Evolutionary conservation across 805 yeast genomes (phyloP).

Genomic region (Clavispora vitiphila): DNA sequence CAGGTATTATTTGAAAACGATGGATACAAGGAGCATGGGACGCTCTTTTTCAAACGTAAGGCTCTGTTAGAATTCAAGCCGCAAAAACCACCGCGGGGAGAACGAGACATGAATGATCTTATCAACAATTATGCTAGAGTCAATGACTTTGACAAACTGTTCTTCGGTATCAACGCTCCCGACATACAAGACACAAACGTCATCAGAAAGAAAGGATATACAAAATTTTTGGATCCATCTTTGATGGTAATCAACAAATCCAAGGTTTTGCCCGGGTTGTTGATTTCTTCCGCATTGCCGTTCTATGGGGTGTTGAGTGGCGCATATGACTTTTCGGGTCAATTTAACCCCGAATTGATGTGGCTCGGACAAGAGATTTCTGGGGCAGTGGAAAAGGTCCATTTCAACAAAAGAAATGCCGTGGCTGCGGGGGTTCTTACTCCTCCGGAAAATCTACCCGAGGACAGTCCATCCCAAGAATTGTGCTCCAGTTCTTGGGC

Average conservation of each 20-base stretch:
- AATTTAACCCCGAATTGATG: conserved; percentile 20
- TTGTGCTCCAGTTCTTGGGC: conserved; percentile 37
- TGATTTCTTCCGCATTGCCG: conserved; percentile 23
- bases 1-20: conserved; percentile 14
- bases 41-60: conserved; percentile 26
- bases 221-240: conserved; percentile 23
- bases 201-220: conserved; percentile 19
- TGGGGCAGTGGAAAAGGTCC: conserved; percentile 16
- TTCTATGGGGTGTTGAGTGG: conserved; percentile 17
- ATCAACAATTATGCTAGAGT: conserved; percentile 20
- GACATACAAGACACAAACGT: conserved; percentile 6
- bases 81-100: conserved; percentile 22
- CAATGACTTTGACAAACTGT: conserved; percentile 12
- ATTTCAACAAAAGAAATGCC: conserved; percentile 23
- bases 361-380: conserved; percentile 34
- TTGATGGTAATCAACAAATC: conserved; percentile 25
- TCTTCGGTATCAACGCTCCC: conserved; percentile 14
- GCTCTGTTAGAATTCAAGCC: conserved; percentile 16
- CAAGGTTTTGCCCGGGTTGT: conserved; percentile 22
- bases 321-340: conserved; percentile 14
- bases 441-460: conserved; percentile 21
- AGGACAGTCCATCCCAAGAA: conserved; percentile 21
- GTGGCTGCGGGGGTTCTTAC: conserved; percentile 29
- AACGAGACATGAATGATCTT: conserved; percentile 23
- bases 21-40: conserved; percentile 20